Percentiles rank a stretch among this genome's conserved stretches.
Conservation (phyloP, 2,329 filamentous ascomycete genomes). For the Fusarium pseudocircinatum region DNA sequence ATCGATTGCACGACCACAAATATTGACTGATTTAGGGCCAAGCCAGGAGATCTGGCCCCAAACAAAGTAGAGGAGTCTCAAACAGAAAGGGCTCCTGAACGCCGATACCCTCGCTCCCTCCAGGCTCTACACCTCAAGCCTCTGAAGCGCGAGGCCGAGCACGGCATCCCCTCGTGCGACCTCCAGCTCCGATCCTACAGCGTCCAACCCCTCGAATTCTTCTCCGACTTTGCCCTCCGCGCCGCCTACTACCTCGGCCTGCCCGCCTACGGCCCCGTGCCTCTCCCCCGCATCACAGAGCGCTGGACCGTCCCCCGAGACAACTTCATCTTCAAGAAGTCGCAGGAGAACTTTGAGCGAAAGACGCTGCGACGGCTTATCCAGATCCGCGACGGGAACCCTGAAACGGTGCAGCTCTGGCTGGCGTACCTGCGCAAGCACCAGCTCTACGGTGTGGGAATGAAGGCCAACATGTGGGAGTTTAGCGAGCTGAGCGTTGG, state of each 20-base stretch:
- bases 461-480: conserved; percentile 99
- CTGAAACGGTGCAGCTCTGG: conserved; percentile 91
- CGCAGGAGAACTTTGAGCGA: conserved; percentile 96
- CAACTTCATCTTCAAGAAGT: conserved; percentile 97
- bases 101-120: conserved; percentile 78
- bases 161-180: conserved; percentile 86
- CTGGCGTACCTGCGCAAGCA: conserved; percentile 91
- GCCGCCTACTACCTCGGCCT: conserved; percentile 94
- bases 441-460: conserved; percentile 93
- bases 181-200: conserved; percentile 93
- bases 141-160: conserved; percentile 76
- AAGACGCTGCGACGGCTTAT: conserved; percentile 87
- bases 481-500: conserved; percentile 73
- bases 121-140: conserved; percentile 89
- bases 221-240: conserved; percentile 91
- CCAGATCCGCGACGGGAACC: conserved; percentile 90
- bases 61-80: conserved; percentile 19
- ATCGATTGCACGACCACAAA: neutral
- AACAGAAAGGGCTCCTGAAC: conserved; percentile 24
- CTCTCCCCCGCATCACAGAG: conserved; percentile 86
- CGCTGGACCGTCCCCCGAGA: conserved; percentile 92
- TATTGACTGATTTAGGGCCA: conserved; percentile 28
- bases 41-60: conserved; percentile 25
- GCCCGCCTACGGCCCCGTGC: conserved; percentile 84
- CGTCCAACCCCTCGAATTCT: conserved; percentile 90